Evolutionary conservation across 192 early-diverging fungal species (phyloP).

Genomic region (Gigaspora rosea): DNA sequence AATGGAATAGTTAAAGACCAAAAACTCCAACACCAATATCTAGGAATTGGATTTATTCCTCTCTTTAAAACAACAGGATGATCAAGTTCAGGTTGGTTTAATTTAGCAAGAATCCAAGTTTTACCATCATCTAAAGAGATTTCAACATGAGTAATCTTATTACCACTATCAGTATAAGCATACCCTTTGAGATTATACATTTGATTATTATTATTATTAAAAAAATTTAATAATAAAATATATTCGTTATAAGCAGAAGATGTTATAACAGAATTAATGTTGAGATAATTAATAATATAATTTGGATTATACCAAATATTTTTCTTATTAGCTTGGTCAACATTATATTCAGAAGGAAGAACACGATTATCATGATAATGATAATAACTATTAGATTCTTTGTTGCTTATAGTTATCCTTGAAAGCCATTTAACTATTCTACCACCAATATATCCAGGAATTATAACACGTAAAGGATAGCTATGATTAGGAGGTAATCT

Average conservation of each 20-base stretch:
- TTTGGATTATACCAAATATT: slow-evolving; percentile 57
- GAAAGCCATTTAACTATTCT: slow-evolving; percentile 85
- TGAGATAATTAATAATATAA: slow-evolving; percentile 76
- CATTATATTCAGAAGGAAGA: slow-evolving; percentile 69
- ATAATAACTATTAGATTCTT: slow-evolving; percentile 67
- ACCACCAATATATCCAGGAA: slow-evolving; percentile 89
- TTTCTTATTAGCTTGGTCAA: slow-evolving; percentile 50
- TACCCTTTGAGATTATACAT: slow-evolving; percentile 68
- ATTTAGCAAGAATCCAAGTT: slow-evolving; percentile 72
- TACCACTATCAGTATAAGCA: slow-evolving; percentile 77
- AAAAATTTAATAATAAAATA: slow-evolving; percentile 16
- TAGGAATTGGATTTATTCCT: slow-evolving; percentile 26
- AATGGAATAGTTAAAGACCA: slow-evolving; percentile 52
- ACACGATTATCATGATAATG: slow-evolving; percentile 86
- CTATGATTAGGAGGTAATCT: slow-evolving; percentile 81
- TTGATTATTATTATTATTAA: background rate
- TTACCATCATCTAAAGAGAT: slow-evolving; percentile 78
- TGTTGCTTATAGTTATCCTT: slow-evolving; percentile 57
- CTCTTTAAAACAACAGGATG: slow-evolving; percentile 1
- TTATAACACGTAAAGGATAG: slow-evolving; percentile 81
- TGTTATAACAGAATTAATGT: slow-evolving; percentile 77
- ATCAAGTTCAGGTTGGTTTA: slow-evolving; percentile 47
- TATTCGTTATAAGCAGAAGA: slow-evolving; percentile 60
- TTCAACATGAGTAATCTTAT: slow-evolving; percentile 76
- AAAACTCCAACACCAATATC: slow-evolving; percentile 67